Evolutionary conservation across 257 asterid species (phyloP).

Genomic region (Penstemon newberryi): DNA sequence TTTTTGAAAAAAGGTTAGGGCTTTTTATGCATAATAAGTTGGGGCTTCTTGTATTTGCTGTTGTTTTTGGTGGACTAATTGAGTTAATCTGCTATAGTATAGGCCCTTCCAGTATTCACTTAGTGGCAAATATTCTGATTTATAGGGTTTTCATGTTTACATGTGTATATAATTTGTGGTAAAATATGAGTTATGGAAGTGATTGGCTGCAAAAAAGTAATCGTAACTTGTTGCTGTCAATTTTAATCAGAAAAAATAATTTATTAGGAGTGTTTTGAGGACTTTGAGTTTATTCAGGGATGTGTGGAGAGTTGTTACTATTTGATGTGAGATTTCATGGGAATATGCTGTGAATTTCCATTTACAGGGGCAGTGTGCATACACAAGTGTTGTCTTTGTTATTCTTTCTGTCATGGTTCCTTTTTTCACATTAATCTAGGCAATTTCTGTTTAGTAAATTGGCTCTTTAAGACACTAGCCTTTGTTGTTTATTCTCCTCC

Average conservation of each 20-base stretch:
- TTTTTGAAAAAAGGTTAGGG: constrained; percentile 37
- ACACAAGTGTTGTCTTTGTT: constrained; percentile 35
- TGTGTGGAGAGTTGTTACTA: constrained; percentile 22
- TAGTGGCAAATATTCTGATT: constrained; percentile 16
- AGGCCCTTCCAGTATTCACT: constrained; percentile 10
- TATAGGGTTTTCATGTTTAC: neutral
- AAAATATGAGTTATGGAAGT: constrained; percentile 6
- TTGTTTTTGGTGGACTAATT: constrained; percentile 26
- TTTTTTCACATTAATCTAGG: constrained; percentile 38
- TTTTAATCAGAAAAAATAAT: constrained; percentile 14
- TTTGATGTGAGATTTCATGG: constrained; percentile 49
- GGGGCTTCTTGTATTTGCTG: constrained; percentile 27
- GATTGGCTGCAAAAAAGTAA: constrained; percentile 21
- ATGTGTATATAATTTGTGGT: constrained; percentile 21
- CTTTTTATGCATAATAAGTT: constrained; percentile 27
- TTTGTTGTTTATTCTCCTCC: constrained; percentile 5
- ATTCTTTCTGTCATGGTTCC: constrained; percentile 24
- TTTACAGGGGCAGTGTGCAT: constrained; percentile 24
- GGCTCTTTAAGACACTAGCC: constrained; percentile 7
- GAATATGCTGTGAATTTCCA: constrained; percentile 28
- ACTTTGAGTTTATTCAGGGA: constrained; percentile 32
- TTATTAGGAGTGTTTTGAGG: constrained; percentile 14
- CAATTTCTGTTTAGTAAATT: constrained; percentile 26
- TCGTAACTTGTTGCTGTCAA: constrained; percentile 11
- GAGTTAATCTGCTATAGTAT: constrained; percentile 24